phyloP scores from a whole-genome alignment of 257 asterid genomes.

The Apocynum venetum region DNA sequence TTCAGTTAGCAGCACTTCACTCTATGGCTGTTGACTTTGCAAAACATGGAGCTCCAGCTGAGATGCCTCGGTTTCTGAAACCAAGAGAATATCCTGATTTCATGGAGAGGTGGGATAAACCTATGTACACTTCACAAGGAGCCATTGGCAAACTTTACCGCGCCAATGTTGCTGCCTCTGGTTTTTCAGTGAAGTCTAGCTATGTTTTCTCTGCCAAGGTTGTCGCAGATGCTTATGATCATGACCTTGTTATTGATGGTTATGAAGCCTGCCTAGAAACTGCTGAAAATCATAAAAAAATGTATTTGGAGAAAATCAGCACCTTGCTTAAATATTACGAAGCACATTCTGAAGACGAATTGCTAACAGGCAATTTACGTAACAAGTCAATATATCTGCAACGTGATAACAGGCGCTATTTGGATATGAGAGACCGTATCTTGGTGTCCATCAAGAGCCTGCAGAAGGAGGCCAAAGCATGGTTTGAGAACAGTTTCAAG shows the following conservation, averaged over 20 bases:
- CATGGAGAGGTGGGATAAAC: conserved; percentile 89
- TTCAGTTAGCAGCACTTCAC: conserved; percentile 78
- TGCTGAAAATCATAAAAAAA: conserved; percentile 58
- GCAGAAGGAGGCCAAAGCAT: conserved; percentile 66
- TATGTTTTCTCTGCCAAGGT: conserved; percentile 15
- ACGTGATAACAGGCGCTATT: conserved; percentile 71
- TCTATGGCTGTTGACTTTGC: conserved; percentile 99
- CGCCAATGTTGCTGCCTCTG: conserved; percentile 36
- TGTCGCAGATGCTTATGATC: conserved; percentile 50
- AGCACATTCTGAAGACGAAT: conserved; percentile 75
- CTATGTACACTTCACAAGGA: conserved; percentile 65
- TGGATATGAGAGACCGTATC: conserved; percentile 79
- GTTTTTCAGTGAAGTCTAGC: conserved; percentile 24
- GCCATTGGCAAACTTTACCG: conserved; percentile 81
- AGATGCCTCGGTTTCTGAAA: conserved; percentile 71
- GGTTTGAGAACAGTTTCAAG: conserved; percentile 44
- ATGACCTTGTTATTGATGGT: conserved; percentile 60
- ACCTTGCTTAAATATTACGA: conserved; percentile 57
- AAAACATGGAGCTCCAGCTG: conserved; percentile 93
- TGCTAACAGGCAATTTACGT: conserved; percentile 68
- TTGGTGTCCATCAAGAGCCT: conserved; percentile 63
- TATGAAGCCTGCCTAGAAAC: conserved; percentile 39
- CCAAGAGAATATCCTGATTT: conserved; percentile 86
- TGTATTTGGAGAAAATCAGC: conserved; percentile 56
- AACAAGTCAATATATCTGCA: conserved; percentile 57